Percentiles rank a stretch among this genome's conserved stretches.
phyloP scores from a whole-genome alignment of 2,329 filamentous ascomycete species.

The Aureobasidium melanogenum region DNA sequence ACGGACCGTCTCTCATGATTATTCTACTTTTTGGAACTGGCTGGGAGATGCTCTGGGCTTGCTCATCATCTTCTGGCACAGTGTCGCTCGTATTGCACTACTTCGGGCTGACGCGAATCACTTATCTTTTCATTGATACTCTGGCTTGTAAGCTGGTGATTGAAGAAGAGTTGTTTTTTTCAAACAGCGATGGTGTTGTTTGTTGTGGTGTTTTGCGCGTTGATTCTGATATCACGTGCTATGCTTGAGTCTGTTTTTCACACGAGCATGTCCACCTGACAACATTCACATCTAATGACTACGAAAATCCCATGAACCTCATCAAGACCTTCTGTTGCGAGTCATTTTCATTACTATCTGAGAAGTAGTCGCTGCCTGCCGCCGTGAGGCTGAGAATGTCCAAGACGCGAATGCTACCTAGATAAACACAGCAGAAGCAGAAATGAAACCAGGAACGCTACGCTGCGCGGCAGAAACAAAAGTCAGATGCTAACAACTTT shows the following conservation, averaged over 20 bases:
- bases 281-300: too few species aligned
- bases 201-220: neutral
- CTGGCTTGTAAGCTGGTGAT: constrained; percentile 14
- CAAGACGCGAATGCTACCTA: too few species aligned
- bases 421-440: neutral
- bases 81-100: constrained; percentile 73
- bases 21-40: constrained; percentile 65
- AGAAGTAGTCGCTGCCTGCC: neutral
- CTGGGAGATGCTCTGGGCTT: constrained; percentile 59
- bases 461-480: neutral
- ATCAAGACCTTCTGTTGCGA: too few species aligned
- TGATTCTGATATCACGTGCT: too few species aligned
- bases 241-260: too few species aligned
- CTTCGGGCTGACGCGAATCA: constrained; percentile 62
- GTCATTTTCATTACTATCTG: neutral
- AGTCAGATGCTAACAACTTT: neutral
- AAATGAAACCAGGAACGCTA: neutral
- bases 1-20: constrained; percentile 63
- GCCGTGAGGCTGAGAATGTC: neutral
- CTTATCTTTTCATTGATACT: constrained; percentile 23
- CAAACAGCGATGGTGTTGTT: neutral
- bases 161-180: constrained; percentile 19
- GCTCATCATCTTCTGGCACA: constrained; percentile 54
- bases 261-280: too few species aligned
- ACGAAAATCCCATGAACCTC: neutral